Conservation (phyloP, 1,139 yeast species). For the Candida albicans region DNA sequence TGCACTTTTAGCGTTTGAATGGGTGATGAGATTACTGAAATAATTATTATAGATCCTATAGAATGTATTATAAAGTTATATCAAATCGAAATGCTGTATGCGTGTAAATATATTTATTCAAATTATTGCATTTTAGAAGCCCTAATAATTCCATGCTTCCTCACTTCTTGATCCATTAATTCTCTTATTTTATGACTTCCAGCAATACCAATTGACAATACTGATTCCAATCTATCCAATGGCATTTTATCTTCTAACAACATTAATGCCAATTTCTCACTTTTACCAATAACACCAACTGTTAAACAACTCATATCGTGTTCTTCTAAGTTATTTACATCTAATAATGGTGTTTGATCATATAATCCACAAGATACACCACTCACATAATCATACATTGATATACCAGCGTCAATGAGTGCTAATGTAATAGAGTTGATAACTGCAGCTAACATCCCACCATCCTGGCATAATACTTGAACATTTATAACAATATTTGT, state of each 20-base stretch:
- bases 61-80: not conserved
- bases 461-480: constrained; percentile 86
- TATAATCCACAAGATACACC: constrained; percentile 79
- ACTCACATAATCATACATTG: constrained; percentile 88
- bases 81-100: not conserved
- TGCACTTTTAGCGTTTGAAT: constrained; percentile 87
- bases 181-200: constrained; percentile 84
- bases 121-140: constrained; percentile 23
- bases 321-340: constrained; percentile 81
- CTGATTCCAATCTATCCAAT: constrained; percentile 72
- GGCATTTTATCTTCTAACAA: constrained; percentile 84
- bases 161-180: constrained; percentile 81
- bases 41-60: constrained; percentile 15
- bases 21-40: constrained; percentile 65
- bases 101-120: not conserved
- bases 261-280: constrained; percentile 75
- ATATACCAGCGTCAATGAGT: constrained; percentile 90
- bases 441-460: constrained; percentile 78
- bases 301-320: constrained; percentile 78
- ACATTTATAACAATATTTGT: constrained; percentile 73
- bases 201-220: constrained; percentile 83
- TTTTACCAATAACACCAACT: constrained; percentile 79
- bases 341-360: constrained; percentile 75
- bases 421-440: constrained; percentile 90
- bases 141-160: constrained; percentile 63